phyloP scores from a whole-genome alignment of 441 rosid genomes.

The Mallotus repandus region DNA sequence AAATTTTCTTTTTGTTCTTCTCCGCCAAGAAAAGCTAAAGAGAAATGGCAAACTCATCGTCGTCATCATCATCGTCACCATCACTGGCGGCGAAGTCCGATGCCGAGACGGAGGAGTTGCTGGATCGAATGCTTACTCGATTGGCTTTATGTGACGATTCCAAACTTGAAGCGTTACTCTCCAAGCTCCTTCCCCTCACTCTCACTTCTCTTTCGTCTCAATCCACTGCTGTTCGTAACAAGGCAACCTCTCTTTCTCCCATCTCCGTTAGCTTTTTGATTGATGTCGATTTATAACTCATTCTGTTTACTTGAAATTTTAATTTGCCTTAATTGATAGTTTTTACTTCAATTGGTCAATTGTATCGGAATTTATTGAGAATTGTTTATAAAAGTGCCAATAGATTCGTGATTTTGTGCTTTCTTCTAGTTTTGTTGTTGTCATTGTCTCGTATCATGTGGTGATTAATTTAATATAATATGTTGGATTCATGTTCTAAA shows the following conservation, averaged over 20 bases:
- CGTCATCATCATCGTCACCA: conserved; percentile 35
- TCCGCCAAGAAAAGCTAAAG: conserved; percentile 12
- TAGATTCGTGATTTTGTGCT: too few relatives aligned
- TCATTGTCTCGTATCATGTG: too few relatives aligned
- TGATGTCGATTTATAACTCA: too few relatives aligned
- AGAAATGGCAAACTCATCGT: conserved; percentile 51
- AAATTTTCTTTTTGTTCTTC: conserved; percentile 2
- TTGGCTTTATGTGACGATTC: conserved; percentile 90
- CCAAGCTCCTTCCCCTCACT: conserved; percentile 77
- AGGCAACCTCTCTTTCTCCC: conserved; percentile 39
- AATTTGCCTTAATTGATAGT: not conserved
- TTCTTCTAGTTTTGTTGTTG: not conserved
- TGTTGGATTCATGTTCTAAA: too few relatives aligned
- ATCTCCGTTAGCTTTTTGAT: too few relatives aligned
- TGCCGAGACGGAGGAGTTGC: conserved; percentile 73
- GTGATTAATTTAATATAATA: too few relatives aligned
- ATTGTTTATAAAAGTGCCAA: too few relatives aligned
- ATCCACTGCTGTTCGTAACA: conserved; percentile 65
- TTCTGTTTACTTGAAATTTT: too few relatives aligned
- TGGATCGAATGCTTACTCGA: conserved; percentile 91
- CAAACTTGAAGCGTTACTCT: conserved; percentile 65
- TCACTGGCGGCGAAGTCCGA: conserved; percentile 45
- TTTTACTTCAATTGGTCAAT: not conserved
- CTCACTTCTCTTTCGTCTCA: conserved; percentile 70
- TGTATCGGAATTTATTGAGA: too few relatives aligned